Conservation (phyloP, 805 yeast genomes). For the Zygosaccharomyces pseudorouxii region DNA sequence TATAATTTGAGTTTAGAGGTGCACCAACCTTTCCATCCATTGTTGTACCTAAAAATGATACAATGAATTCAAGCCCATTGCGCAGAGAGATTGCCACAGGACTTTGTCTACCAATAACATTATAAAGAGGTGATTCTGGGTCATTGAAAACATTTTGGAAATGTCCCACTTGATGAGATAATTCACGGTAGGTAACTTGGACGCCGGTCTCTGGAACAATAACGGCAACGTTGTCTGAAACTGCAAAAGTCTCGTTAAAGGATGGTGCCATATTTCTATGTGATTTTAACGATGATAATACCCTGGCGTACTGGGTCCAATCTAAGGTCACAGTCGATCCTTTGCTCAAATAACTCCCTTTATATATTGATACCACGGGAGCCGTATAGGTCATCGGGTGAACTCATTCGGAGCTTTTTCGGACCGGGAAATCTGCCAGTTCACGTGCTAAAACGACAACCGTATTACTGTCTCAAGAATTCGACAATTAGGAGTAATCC, state of each 20-base stretch:
- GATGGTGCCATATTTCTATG: constrained; percentile 31
- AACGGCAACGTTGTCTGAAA: constrained; percentile 41
- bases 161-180: constrained; percentile 43
- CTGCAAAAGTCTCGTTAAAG: constrained; percentile 36
- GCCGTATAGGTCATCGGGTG: neutral
- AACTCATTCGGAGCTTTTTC: neutral
- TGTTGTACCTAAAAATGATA: constrained; percentile 53
- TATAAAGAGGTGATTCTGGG: constrained; percentile 40
- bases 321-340: neutral
- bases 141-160: constrained; percentile 46
- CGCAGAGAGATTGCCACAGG: constrained; percentile 58
- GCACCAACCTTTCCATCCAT: constrained; percentile 57
- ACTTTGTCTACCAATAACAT: constrained; percentile 36
- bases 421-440: neutral
- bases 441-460: neutral
- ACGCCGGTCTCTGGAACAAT: constrained; percentile 45
- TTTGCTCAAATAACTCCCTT: neutral
- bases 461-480: neutral
- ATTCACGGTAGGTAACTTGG: constrained; percentile 41
- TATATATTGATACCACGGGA: neutral
- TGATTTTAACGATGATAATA: neutral
- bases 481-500: constrained; percentile 7
- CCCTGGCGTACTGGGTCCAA: neutral
- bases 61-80: constrained; percentile 55
- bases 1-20: constrained; percentile 63